Evolutionary conservation across 164 flowering plant species (phyloP).

Genomic region (Magnolia sinica): DNA sequence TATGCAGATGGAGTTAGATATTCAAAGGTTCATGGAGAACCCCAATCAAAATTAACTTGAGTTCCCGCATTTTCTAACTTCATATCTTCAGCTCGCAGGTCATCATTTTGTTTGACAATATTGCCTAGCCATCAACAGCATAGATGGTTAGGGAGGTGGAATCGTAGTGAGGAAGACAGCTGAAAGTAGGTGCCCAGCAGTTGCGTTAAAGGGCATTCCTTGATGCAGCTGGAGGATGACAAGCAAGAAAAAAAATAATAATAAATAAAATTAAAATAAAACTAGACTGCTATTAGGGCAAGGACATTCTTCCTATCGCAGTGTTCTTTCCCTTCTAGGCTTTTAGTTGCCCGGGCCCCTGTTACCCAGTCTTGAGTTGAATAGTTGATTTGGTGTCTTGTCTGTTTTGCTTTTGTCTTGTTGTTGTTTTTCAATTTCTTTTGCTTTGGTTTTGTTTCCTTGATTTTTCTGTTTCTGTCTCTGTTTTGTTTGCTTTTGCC

Average conservation of each 20-base stretch:
- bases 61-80: slow-evolving; percentile 82
- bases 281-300: slow-evolving; percentile 61
- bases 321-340: no score
- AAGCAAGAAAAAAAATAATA: slow-evolving; percentile 40
- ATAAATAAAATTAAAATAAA: not conserved
- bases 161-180: slow-evolving; percentile 64
- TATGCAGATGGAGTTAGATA: no score
- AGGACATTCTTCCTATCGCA: slow-evolving; percentile 27
- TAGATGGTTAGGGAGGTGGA: slow-evolving; percentile 57
- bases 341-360: no score
- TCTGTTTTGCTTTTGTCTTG: no score
- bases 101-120: slow-evolving; percentile 96
- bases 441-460: no score
- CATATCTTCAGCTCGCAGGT: slow-evolving; percentile 88
- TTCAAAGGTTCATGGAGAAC: no score
- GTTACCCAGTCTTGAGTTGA: no score
- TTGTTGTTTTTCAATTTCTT: no score
- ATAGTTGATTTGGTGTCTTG: no score
- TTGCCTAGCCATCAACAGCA: slow-evolving; percentile 47
- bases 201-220: slow-evolving; percentile 69
- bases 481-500: no score
- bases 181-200: slow-evolving; percentile 59
- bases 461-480: no score
- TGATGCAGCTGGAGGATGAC: slow-evolving; percentile 55
- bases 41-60: slow-evolving; percentile 42